Conservation (phyloP, 2,329 filamentous ascomycete species). For the Colletotrichum destructivum region DNA sequence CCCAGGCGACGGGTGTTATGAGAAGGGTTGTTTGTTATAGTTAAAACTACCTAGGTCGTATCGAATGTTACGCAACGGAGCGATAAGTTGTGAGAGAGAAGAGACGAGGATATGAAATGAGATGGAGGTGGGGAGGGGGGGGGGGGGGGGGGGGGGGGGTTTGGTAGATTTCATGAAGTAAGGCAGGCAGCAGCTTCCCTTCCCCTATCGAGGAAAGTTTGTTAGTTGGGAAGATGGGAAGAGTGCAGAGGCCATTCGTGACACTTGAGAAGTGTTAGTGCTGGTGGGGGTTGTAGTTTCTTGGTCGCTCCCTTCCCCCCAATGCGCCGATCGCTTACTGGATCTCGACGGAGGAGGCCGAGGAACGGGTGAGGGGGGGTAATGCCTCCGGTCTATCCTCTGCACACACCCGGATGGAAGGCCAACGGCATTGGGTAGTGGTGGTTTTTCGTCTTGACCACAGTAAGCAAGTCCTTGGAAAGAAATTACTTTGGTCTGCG, state of each 20-base stretch:
- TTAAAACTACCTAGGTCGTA: too few species aligned
- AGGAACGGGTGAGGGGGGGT: background rate
- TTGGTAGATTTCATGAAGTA: too few species aligned
- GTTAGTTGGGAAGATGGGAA: background rate
- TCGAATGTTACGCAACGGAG: background rate
- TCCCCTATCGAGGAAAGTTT: background rate
- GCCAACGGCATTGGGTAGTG: background rate
- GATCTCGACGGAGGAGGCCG: slow-evolving; percentile 11
- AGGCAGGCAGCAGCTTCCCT: too few species aligned
- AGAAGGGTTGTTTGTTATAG: background rate
- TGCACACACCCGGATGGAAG: background rate
- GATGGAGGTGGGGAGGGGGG: background rate
- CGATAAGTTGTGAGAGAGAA: background rate
- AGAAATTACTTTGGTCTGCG: background rate
- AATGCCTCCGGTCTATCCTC: background rate
- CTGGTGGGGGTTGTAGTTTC: slow-evolving; percentile 2
- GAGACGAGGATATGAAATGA: too few species aligned
- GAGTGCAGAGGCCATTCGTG: background rate
- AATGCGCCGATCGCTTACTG: background rate
- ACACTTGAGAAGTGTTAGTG: background rate
- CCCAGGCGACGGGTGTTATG: background rate
- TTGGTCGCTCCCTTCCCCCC: background rate
- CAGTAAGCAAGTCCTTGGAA: background rate
- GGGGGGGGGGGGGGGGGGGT: too few species aligned
- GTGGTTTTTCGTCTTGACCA: background rate